Conservation (phyloP, 331 rosid genomes). For the Malus hybrid region DNA sequence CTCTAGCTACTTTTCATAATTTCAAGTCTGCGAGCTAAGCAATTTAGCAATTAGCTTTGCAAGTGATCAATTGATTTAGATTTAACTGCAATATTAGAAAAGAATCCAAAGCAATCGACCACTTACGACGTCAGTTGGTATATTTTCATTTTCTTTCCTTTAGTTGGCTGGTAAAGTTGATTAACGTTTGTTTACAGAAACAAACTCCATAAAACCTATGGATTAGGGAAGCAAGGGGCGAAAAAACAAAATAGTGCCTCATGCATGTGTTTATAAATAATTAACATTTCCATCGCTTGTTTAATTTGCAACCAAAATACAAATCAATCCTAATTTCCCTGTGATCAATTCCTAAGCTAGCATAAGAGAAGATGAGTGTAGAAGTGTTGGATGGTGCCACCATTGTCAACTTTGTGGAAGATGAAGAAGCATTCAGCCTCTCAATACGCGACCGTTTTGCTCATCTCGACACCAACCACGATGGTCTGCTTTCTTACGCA, state of each 20-base stretch:
- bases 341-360: not conserved
- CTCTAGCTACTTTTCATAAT: no score
- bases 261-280: not conserved
- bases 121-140: not conserved
- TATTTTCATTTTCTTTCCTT: not conserved
- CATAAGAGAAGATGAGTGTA: conserved; percentile 52
- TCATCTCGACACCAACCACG: conserved; percentile 50
- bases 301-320: not conserved
- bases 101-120: not conserved
- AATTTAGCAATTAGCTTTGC: no score
- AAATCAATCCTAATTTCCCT: not conserved
- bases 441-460: conserved; percentile 27
- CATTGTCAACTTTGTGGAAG: conserved; percentile 54
- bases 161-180: not conserved
- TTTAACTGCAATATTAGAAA: no score
- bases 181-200: not conserved
- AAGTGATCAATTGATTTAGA: no score
- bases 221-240: not conserved
- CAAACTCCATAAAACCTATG: not conserved
- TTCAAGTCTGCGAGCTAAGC: no score
- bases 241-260: not conserved
- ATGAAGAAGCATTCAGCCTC: conserved; percentile 53
- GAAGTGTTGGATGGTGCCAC: conserved; percentile 65
- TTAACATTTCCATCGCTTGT: not conserved
- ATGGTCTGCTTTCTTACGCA: conserved; percentile 41